A percentile compares a stretch with the other conserved stretches of the same genome.
Evolutionary conservation across 306 rosid species (phyloP).

Genomic region (Urtica urens): DNA sequence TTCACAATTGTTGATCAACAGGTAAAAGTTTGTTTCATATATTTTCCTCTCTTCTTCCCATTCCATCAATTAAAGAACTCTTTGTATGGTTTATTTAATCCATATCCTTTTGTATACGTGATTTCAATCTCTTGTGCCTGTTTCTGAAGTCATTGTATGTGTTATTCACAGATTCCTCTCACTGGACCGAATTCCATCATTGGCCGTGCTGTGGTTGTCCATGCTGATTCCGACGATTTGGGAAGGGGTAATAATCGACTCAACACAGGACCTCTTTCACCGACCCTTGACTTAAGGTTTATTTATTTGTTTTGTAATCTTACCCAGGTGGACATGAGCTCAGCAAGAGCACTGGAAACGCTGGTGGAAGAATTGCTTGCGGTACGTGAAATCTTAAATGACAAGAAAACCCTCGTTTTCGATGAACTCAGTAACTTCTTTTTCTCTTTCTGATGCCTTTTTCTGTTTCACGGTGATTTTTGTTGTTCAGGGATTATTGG

Average conservation of each 20-base stretch:
- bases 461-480: not conserved
- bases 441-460: not conserved
- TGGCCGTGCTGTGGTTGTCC: conserved; percentile 98
- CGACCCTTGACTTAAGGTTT: not conserved
- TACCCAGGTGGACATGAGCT: conserved; percentile 85
- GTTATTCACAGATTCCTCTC: conserved; percentile 80
- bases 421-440: not conserved
- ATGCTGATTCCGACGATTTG: conserved; percentile 86
- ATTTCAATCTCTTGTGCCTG: conserved; percentile 1
- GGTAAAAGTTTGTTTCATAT: conserved; percentile 25
- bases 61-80: not conserved
- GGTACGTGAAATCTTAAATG: conserved; percentile 71
- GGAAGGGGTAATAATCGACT: conserved; percentile 88
- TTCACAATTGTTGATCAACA: conserved; percentile 61
- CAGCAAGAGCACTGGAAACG: conserved; percentile 91
- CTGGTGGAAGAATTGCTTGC: conserved; percentile 91
- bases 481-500: conserved; percentile 62
- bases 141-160: conserved; percentile 4
- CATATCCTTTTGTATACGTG: not conserved
- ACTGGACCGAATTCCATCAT: conserved; percentile 64
- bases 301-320: conserved; percentile 1
- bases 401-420: not conserved
- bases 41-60: not conserved
- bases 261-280: not conserved
- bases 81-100: not conserved